Evolutionary conservation across 345 rosid species (phyloP), one percentile per base, ranked within the genome.

Genomic region (Cardamine occulta): DNA sequence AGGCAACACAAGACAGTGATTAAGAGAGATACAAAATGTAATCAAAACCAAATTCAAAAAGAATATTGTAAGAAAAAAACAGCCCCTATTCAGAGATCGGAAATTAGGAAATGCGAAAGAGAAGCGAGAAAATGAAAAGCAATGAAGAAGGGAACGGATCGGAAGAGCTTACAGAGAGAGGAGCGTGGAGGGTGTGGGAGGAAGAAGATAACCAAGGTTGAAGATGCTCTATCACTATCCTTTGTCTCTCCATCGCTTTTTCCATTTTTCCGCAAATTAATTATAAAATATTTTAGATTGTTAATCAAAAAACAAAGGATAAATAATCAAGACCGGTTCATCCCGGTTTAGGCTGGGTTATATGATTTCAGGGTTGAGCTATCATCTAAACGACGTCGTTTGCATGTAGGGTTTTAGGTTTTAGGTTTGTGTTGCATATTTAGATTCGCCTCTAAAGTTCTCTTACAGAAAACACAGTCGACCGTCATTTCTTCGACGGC

Each of bases 401-500:
- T 7, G 0, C 0, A 0, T 0, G 6, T 62, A 76, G 80, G 79
- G 79, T 75, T 75, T 68, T 68, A 59, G 79, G 79, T 75, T 75
- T 68, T 68, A 59, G 63, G 54, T 68, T 28, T 58, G 12, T 39
- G 7, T 2, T 5, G 15, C 18, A 15, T 70, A 75, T 68, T 29
- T 58, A 60, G 24, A 75, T n/a, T 48, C 67, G 42, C 60, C 17
- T 19, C 60, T 4, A 9, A 7, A 26, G 14, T 1, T 31, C 21
- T 23, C 32, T 23, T 9, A 1, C 48, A 40, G n/a, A 19, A 28
- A 51, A 44, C 57, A 23, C 53, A 8, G 1, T 35, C 69, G 60
- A 35, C 79, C 73, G 73, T 75, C 79, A 75, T 59, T 75, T 49
- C 26, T 67, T 12, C 35, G 80, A 61, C 80, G 79, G 74, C 64